phyloP scores from a whole-genome alignment of 2,329 filamentous ascomycete species.

The Colletotrichum horii region DNA sequence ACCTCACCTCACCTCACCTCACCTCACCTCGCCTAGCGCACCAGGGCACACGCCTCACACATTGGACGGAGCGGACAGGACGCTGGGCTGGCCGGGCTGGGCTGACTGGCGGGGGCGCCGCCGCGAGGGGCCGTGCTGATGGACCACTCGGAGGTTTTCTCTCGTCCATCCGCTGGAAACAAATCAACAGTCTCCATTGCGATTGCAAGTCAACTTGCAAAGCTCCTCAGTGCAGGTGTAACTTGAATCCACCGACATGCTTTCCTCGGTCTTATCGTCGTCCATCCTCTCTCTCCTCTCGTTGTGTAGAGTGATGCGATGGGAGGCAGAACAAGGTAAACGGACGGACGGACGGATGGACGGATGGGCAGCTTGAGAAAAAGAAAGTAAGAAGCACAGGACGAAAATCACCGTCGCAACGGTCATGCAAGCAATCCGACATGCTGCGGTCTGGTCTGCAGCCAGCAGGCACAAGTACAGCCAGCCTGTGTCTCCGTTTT shows the following conservation, averaged over 20 bases:
- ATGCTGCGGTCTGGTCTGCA: neutral
- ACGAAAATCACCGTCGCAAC: neutral
- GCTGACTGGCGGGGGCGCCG: neutral
- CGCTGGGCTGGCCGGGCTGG: neutral
- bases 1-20: too few species aligned
- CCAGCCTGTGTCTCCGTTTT: neutral
- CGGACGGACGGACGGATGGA: neutral
- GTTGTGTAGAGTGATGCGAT: neutral
- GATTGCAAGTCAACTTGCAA: neutral
- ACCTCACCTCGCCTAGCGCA: too few species aligned
- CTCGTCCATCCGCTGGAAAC: neutral
- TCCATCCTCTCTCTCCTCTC: neutral
- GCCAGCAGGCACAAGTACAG: neutral
- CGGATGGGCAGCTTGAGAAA: neutral
- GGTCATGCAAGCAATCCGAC: slow-evolving; percentile 9
- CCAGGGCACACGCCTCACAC: neutral
- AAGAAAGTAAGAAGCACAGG: slow-evolving; percentile 2
- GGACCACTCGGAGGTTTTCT: neutral
- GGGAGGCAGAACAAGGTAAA: neutral
- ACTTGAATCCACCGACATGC: neutral
- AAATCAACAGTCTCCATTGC: neutral
- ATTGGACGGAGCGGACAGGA: neutral
- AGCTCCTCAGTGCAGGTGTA: neutral
- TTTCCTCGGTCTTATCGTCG: neutral
- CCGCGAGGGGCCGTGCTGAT: neutral